phyloP scores from a whole-genome alignment of 352 stramenopile genomes.

The Nannochloropsis limnetica region DNA sequence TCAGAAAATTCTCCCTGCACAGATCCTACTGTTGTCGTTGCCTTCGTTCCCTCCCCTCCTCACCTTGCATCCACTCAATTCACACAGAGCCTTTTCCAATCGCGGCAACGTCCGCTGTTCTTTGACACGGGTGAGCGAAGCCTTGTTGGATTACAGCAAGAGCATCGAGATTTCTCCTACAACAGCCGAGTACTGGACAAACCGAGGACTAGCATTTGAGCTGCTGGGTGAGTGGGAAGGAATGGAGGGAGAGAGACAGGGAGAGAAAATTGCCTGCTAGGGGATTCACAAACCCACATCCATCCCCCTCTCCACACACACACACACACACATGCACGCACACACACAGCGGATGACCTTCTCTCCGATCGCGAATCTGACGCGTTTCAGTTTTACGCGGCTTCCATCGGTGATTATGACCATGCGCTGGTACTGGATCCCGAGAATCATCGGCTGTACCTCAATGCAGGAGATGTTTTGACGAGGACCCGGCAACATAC shows the following conservation, averaged over 20 bases:
- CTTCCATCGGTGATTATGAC: conserved; percentile 45
- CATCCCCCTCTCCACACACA: too few relatives aligned
- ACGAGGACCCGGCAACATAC: not conserved
- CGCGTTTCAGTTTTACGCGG: conserved; percentile 43
- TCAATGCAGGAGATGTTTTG: not conserved
- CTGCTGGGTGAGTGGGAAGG: not conserved
- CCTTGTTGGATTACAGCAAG: conserved; percentile 6
- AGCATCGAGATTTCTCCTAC: not conserved
- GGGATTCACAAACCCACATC: too few relatives aligned
- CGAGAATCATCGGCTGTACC: conserved; percentile 35
- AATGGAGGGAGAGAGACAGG: too few relatives aligned
- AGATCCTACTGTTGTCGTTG: not conserved
- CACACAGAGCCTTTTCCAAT: not conserved
- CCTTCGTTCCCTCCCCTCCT: not conserved
- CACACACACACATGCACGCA: too few relatives aligned
- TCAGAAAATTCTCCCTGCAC: not conserved
- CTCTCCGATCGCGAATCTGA: not conserved
- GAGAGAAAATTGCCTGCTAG: too few relatives aligned
- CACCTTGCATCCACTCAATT: not conserved
- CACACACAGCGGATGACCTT: not conserved
- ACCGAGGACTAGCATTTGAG: not conserved
- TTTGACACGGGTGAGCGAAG: not conserved
- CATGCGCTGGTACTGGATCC: conserved; percentile 47
- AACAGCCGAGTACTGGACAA: conserved; percentile 7
- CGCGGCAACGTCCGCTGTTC: conserved; percentile 12